These are phyloP conservation scores for Codiaeum variegatum DNA, from an alignment of 441 rosid species.

Conservation along the genomic window DNA sequence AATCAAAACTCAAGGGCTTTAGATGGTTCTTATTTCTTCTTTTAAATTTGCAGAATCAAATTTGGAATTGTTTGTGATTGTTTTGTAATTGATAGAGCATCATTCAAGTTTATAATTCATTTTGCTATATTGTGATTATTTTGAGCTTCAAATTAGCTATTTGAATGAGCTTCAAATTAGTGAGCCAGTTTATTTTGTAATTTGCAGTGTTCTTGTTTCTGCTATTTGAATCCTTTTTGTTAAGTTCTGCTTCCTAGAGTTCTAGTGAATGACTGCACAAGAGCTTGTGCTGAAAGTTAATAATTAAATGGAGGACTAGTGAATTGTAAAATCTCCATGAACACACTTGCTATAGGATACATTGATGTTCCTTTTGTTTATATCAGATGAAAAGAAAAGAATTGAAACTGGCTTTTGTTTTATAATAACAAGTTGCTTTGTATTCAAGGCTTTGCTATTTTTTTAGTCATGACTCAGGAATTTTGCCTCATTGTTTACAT, in stretches of 20 bases:
- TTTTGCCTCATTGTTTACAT: background rate
- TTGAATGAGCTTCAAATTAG: no score
- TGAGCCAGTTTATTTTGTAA: background rate
- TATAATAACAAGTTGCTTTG: background rate
- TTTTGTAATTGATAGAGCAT: background rate
- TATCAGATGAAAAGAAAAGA: background rate
- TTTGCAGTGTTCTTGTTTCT: background rate
- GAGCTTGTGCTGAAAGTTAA: slow-evolving; percentile 4
- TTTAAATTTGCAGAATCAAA: background rate
- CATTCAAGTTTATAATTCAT: background rate
- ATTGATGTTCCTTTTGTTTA: background rate
- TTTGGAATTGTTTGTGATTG: background rate
- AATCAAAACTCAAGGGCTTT: no score
- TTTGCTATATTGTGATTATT: background rate
- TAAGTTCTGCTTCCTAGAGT: background rate
- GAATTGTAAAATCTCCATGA: background rate
- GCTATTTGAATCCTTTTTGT: background rate
- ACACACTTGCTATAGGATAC: background rate
- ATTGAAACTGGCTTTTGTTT: background rate
- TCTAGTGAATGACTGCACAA: background rate
- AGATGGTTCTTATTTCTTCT: background rate
- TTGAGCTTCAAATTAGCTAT: no score
- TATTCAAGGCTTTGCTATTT: background rate
- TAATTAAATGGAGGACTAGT: background rate
- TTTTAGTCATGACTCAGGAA: background rate